phyloP scores from a whole-genome alignment of 1,284 basidiomycete species.

The Fereydounia khargensis region DNA sequence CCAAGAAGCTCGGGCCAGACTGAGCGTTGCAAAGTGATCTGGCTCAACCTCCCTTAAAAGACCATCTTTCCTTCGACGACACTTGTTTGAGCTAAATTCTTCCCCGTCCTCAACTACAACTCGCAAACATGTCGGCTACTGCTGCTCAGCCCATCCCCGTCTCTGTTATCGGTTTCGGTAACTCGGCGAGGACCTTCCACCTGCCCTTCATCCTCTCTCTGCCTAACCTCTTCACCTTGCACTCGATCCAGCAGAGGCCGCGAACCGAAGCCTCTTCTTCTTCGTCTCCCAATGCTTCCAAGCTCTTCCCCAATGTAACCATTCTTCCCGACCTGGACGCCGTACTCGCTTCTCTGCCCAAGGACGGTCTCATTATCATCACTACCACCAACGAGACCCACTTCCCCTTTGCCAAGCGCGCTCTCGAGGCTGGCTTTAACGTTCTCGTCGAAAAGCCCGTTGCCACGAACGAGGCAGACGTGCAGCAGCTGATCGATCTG shows the following conservation, averaged over 20 bases:
- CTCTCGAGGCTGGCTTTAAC: constrained; percentile 46
- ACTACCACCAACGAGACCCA: constrained; percentile 54
- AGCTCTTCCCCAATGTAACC: constrained; percentile 33
- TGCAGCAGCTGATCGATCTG: constrained; percentile 31
- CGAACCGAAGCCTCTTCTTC: constrained; percentile 18
- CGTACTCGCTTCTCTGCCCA: constrained; percentile 43
- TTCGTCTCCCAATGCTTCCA: constrained; percentile 21
- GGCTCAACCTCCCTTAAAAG: no score
- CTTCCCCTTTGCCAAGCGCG: constrained; percentile 46
- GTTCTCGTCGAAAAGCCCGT: constrained; percentile 55
- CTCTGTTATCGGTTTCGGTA: constrained; percentile 48
- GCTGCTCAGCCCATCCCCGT: constrained; percentile 33
- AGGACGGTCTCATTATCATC: constrained; percentile 48
- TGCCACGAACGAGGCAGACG: constrained; percentile 31
- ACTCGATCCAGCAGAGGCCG: constrained; percentile 51
- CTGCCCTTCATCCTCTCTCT: constrained; percentile 45
- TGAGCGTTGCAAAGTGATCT: no score
- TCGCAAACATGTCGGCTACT: neutral
- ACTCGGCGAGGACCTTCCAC: constrained; percentile 50
- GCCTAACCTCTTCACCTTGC: constrained; percentile 38
- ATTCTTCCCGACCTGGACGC: constrained; percentile 40
- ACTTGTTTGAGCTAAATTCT: neutral
- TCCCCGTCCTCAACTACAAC: neutral
- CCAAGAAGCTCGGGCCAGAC: no score
- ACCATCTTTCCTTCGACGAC: no score